These are phyloP conservation scores for Gardenia jasminoides DNA, from an alignment of 257 asterid genomes.

Conservation along the genomic window DNA sequence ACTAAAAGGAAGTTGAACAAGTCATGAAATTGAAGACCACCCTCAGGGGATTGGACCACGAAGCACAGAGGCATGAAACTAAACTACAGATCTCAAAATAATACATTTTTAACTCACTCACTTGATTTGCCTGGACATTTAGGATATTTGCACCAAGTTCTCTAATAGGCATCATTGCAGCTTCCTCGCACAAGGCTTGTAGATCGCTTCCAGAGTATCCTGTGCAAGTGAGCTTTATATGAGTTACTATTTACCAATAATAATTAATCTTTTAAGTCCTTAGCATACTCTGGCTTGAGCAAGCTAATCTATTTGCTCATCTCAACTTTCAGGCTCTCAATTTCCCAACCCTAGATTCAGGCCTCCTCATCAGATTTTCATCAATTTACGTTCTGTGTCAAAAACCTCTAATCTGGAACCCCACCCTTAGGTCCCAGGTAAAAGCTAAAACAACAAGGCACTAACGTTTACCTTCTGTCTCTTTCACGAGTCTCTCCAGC, in stretches of 20 bases:
- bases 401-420: conserved; percentile 5
- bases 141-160: conserved; percentile 91
- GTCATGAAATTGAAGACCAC: too few relatives aligned
- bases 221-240: conserved; percentile 15
- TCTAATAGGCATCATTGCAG: conserved; percentile 98
- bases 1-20: too few relatives aligned
- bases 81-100: not conserved
- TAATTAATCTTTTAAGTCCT: not conserved
- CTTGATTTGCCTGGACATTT: conserved; percentile 73
- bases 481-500: conserved; percentile 69
- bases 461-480: conserved; percentile 69
- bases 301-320: not conserved
- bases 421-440: not conserved
- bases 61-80: too few relatives aligned
- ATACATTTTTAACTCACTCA: conserved; percentile 13
- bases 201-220: conserved; percentile 99
- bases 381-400: not conserved
- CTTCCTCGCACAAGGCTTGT: conserved; percentile 91
- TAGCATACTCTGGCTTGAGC: not conserved
- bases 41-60: too few relatives aligned
- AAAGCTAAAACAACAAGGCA: not conserved
- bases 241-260: not conserved
- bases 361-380: not conserved
- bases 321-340: not conserved
- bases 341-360: not conserved